Percentiles rank a stretch among this genome's conserved stretches.
These are phyloP conservation scores for Termitomyces sp. DNA, from an alignment of 768 basidiomycete genomes.

Conservation along the genomic window DNA sequence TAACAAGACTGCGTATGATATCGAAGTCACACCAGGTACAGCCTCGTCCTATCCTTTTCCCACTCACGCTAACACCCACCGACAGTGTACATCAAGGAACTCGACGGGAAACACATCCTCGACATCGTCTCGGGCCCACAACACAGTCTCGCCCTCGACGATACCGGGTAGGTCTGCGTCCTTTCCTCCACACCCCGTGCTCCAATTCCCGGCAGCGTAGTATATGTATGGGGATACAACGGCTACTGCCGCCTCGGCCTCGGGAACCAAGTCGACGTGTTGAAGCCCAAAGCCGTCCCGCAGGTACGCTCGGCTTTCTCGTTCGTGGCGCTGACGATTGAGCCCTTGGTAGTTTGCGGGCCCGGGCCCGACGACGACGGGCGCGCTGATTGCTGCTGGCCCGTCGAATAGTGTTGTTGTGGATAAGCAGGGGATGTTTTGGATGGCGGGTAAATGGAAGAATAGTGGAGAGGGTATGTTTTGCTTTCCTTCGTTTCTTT, in stretches of 20 bases:
- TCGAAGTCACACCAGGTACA: constrained; percentile 65
- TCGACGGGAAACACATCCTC: constrained; percentile 72
- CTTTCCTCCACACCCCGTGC: not conserved
- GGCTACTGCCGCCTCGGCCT: constrained; percentile 90
- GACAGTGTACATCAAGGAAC: constrained; percentile 66
- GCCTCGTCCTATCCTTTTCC: not conserved
- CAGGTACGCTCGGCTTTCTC: constrained; percentile 37
- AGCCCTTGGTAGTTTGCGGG: constrained; percentile 56
- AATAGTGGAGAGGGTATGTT: constrained; percentile 82
- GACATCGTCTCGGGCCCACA: constrained; percentile 85
- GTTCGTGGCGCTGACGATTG: not conserved
- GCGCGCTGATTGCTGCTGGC: constrained; percentile 63
- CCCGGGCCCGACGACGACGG: constrained; percentile 59
- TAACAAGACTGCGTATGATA: constrained; percentile 79
- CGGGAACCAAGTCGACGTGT: constrained; percentile 75
- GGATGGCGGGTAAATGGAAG: constrained; percentile 93
- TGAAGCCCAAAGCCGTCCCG: constrained; percentile 80
- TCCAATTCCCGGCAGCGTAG: constrained; percentile 37
- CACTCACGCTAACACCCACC: not conserved
- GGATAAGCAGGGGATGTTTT: constrained; percentile 83
- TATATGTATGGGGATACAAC: constrained; percentile 86
- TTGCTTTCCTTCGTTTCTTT: not conserved
- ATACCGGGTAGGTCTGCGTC: constrained; percentile 49
- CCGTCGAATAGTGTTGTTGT: constrained; percentile 80
- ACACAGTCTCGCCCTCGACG: constrained; percentile 78